Base-by-base conservation (phyloP, 352 stramenopile genomes). In the Phytophthora tubulina region DNA sequence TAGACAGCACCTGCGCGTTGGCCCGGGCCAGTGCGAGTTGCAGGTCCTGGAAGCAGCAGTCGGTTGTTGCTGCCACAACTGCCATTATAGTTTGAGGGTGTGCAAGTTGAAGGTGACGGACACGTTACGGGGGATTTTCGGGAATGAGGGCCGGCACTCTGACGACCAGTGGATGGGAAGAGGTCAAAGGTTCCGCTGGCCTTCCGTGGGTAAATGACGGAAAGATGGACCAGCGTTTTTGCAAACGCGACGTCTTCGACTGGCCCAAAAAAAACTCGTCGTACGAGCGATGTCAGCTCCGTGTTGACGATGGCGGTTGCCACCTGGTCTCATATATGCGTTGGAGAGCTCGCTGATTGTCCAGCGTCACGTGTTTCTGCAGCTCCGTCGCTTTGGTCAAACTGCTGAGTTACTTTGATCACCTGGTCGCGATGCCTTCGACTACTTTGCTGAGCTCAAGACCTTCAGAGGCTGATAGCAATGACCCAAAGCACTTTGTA, bases 1-100 rank as follows among this genome's bases (percentile, higher is more conserved):
- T 61, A 41, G 65, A 44, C 36, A 58, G 9, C 6, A 62, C 63
- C 38, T 76, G 41, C 4, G 55, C 63, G 32, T 72, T 69, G 51
- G 50, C 69, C 9, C 38, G 39, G 0, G 33, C 51, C 9, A 69
- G 56, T 6, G 42, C 63, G 11, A 31, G 52, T 55, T 68, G 63
- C 13, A 76, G 52, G 38, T 76, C 50, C 11, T 73, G 55, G 27
- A 72, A 54, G 33, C 59, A 62, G 48, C 36, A 62, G 32, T 70
- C 63, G 30, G 27, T 5, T 1, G 65, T 8, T 3, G 65, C 14
- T 6, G 42, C 50, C 3, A 73, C 38, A 35, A 60, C 49, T 48
- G 65, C 33, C 65, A 73, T 73, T 14, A n/a, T 15, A 0, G n/a
- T 15, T 42, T 57, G 31, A 31, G 31, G 45, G n/a, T 46, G 51